Evolutionary conservation across 169 alveolate genomes (phyloP).

Genomic region (Toxoplasma gondii): DNA sequence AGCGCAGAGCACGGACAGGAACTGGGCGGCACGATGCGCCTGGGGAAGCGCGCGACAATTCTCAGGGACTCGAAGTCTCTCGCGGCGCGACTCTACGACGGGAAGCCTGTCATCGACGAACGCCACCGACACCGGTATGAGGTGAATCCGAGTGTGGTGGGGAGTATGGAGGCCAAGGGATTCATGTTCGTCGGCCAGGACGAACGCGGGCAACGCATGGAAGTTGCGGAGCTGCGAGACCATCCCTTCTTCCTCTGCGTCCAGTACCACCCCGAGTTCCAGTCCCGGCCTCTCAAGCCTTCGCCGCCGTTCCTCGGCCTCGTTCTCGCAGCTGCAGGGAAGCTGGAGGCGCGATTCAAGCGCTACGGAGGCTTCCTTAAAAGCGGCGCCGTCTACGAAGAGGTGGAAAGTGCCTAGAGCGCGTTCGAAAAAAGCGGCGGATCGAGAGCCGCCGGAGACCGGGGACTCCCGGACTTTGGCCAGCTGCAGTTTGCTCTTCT

Average conservation of each 20-base stretch:
- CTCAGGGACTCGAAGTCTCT: conserved; percentile 86
- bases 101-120: conserved; percentile 85
- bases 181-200: conserved; percentile 91
- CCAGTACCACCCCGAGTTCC: conserved; percentile 97
- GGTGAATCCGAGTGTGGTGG: conserved; percentile 58
- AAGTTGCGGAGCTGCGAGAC: conserved; percentile 77
- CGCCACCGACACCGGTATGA: conserved; percentile 94
- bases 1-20: conserved; percentile 5
- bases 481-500: too few species aligned
- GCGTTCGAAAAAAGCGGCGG: too few species aligned
- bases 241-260: conserved; percentile 94
- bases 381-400: conserved; percentile 34
- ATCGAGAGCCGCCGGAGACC: too few species aligned
- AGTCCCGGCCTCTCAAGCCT: conserved; percentile 73
- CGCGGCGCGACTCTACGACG: conserved; percentile 89
- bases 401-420: background rate
- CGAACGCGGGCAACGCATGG: conserved; percentile 89
- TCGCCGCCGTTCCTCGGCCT: conserved; percentile 73
- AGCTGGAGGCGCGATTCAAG: conserved; percentile 56
- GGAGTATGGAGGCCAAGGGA: conserved; percentile 85
- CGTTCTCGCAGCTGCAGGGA: conserved; percentile 71
- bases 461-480: too few species aligned
- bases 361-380: conserved; percentile 37
- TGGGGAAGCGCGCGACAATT: conserved; percentile 90
- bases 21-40: conserved; percentile 92